A percentile compares a stretch with the other conserved stretches of the same genome.
Conservation (phyloP, 805 yeast genomes). For the Kodamaea restingae region DNA sequence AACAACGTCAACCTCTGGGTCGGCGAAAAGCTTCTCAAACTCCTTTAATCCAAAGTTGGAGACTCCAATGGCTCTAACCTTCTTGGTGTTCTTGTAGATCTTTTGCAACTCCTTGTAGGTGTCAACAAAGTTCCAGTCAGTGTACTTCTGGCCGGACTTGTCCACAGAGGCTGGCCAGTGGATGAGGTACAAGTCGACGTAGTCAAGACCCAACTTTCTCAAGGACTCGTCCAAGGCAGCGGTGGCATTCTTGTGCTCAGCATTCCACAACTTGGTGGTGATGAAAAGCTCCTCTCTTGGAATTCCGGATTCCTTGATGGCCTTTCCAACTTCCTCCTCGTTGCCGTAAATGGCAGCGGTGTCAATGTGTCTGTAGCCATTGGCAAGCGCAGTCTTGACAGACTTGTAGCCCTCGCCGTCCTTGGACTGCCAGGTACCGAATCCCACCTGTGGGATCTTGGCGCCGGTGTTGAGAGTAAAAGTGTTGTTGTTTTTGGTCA, state of each 20-base stretch:
- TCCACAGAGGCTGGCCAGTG: constrained; percentile 77
- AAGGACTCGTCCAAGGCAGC: constrained; percentile 57
- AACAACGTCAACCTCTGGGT: constrained; percentile 44
- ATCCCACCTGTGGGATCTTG: constrained; percentile 61
- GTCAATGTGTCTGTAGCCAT: constrained; percentile 76
- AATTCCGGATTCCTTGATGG: constrained; percentile 52
- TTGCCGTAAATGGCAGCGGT: constrained; percentile 68
- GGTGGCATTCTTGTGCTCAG: constrained; percentile 49
- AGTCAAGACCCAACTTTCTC: constrained; percentile 61
- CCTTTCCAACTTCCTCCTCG: constrained; percentile 60
- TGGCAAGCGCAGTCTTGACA: constrained; percentile 55
- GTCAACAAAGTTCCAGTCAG: constrained; percentile 42
- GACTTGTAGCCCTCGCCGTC: constrained; percentile 54
- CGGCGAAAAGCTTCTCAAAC: constrained; percentile 46
- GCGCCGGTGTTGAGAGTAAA: constrained; percentile 58
- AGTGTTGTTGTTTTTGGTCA: constrained; percentile 11
- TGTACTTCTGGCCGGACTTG: constrained; percentile 26
- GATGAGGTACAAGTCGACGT: constrained; percentile 72
- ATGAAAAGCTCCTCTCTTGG: constrained; percentile 63
- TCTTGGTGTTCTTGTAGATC: constrained; percentile 45
- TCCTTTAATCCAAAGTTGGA: constrained; percentile 62
- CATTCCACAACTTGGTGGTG: constrained; percentile 67
- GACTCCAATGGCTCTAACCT: constrained; percentile 68
- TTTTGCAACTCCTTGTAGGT: constrained; percentile 65
- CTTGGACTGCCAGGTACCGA: constrained; percentile 67